Evolutionary conservation across 1,284 basidiomycete species (phyloP), one percentile per base, ranked within the genome.

Genomic region (Puccinia polysora): DNA sequence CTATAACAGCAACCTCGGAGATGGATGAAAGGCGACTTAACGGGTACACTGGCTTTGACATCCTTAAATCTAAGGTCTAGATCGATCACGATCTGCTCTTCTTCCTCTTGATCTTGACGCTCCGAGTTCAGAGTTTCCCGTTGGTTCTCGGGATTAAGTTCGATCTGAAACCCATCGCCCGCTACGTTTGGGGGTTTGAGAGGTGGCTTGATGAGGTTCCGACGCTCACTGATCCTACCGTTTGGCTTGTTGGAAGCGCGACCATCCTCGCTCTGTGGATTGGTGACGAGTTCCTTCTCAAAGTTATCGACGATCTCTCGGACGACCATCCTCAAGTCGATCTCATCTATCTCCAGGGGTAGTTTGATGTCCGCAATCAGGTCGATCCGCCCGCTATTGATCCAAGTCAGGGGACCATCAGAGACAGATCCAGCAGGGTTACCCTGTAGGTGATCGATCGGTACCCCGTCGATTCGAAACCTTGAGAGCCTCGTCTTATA

Each of bases 301-400:
- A 97, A 88, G 63, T 91, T 91, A 76, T 93, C 89, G 1, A 91
- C 88, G 73, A 97, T 89, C 80, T 96, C 91, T 50, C 85, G 89
- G 14, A 98, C 85, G 76, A 98, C 85, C n/a, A 85, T 88, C 34
- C 80, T 80, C 62, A 81, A 78, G 77, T 94, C 89, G 75, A 97
- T 84, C n/a, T 87, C 85, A 30, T 87, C 83, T 8, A 87, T 85
- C 76, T 92, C 88, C 25, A 87, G 86, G 14, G 96, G 94, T 81
- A 99, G 97, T 78, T 94, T 93, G 81, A 99, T 93, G 81, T 99
- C 95, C 20, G 97, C 85, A 2, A 99, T 96, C 2, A 93, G 89
- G 78, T 99, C 95, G 36, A 97, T 86, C 81, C 95, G 95, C 58
- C 96, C 96, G 0, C 92, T 91, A 0, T 89, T 90, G 75, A 99